phyloP scores from a whole-genome alignment of 2,329 filamentous ascomycete genomes.

The Epichloe elymi region DNA sequence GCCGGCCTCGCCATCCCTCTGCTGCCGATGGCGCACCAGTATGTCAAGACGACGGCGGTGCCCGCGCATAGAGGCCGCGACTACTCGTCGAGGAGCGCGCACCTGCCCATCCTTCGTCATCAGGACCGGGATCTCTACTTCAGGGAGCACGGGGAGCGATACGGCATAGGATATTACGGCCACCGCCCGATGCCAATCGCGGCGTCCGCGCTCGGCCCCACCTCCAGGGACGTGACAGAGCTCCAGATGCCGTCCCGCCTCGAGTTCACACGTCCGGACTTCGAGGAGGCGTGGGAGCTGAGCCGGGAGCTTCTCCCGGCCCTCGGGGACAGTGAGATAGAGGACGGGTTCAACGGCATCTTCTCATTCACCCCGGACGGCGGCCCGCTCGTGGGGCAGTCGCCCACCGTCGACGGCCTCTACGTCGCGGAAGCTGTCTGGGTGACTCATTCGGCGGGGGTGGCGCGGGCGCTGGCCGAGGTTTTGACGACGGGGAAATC shows the following conservation, averaged over 20 bases:
- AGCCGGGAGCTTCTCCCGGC: slow-evolving; percentile 40
- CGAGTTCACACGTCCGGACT: slow-evolving; percentile 45
- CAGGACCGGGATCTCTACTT: slow-evolving; percentile 54
- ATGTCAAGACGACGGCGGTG: slow-evolving; percentile 46
- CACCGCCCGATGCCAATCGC: slow-evolving; percentile 48
- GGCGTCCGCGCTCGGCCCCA: slow-evolving; percentile 39
- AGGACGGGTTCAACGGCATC: slow-evolving; percentile 50
- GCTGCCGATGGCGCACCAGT: slow-evolving; percentile 49
- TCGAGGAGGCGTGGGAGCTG: slow-evolving; percentile 45
- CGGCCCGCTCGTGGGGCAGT: slow-evolving; percentile 43
- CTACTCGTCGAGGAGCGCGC: slow-evolving; percentile 31
- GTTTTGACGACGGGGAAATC: slow-evolving; percentile 43
- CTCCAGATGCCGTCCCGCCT: slow-evolving; percentile 51
- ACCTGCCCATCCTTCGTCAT: slow-evolving; percentile 45
- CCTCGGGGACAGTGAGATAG: slow-evolving; percentile 36
- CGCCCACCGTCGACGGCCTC: slow-evolving; percentile 46
- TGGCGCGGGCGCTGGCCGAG: slow-evolving; percentile 47
- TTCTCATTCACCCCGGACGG: slow-evolving; percentile 55
- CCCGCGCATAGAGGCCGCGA: slow-evolving; percentile 26
- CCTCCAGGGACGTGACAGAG: slow-evolving; percentile 39
- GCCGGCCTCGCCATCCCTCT: slow-evolving; percentile 43
- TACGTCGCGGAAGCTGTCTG: slow-evolving; percentile 53
- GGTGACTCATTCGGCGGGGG: slow-evolving; percentile 53
- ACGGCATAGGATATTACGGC: slow-evolving; percentile 51
- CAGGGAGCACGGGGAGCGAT: slow-evolving; percentile 48